These are phyloP conservation scores for Melanogaster broomeanus DNA, from an alignment of 768 basidiomycete species.

Conservation along the genomic window DNA sequence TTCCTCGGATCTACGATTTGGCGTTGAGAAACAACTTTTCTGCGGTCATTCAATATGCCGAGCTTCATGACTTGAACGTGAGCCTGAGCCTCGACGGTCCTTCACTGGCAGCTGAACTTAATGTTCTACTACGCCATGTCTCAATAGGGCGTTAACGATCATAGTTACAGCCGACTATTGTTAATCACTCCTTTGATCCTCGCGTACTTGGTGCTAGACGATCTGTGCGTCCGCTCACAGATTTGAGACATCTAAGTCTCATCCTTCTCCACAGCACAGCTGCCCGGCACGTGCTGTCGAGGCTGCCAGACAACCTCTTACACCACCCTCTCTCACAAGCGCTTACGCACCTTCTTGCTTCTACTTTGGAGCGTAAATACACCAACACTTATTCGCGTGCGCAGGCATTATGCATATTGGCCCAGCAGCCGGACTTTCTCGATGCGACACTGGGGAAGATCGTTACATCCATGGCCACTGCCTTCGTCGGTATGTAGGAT, in stretches of 20 bases:
- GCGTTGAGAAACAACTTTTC: constrained; percentile 45
- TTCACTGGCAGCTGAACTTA: too few relatives aligned
- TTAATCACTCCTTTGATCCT: constrained; percentile 62
- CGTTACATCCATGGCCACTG: constrained; percentile 43
- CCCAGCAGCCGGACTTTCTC: constrained; percentile 45
- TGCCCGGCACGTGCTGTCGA: constrained; percentile 57
- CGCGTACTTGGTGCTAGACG: constrained; percentile 62
- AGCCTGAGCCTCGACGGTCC: constrained; percentile 11
- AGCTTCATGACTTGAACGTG: constrained; percentile 57
- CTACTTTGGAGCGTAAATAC: constrained; percentile 58
- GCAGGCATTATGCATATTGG: constrained; percentile 40
- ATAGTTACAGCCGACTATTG: constrained; percentile 47
- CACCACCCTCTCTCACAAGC: constrained; percentile 47
- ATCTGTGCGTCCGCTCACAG: constrained; percentile 47
- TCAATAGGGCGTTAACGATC: constrained; percentile 39
- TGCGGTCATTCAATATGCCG: constrained; percentile 48
- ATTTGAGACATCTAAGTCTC: not conserved
- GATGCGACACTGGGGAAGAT: constrained; percentile 48
- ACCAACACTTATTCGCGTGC: constrained; percentile 54
- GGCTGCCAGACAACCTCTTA: constrained; percentile 52
- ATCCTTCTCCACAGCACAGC: constrained; percentile 43
- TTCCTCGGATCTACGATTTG: constrained; percentile 45
- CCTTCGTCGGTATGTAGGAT: constrained; percentile 52
- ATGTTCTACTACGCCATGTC: not conserved
- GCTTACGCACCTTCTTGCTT: constrained; percentile 47